Evolutionary conservation across 2,329 filamentous ascomycete species (phyloP), one percentile per base, ranked within the genome.

Genomic region (Calonectria pseudoreteaudii): DNA sequence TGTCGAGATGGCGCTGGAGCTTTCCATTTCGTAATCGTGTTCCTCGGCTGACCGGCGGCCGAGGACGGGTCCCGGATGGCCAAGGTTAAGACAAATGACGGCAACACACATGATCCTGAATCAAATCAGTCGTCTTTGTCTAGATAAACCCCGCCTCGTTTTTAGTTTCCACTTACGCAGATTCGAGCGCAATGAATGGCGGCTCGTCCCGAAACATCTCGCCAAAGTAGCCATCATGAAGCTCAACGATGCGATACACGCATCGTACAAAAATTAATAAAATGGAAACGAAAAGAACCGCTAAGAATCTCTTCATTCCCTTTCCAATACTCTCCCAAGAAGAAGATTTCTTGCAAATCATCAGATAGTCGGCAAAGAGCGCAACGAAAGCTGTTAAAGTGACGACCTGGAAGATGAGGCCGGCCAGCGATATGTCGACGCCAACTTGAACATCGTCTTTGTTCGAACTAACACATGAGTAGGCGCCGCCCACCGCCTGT

Each of bases 211-310:
- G 31, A 16, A 68, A 58, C 11, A 47, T 26, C 26, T 68, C 34
- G 20, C 66, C 34, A 8, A 58, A 58, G 84, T 89, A 92, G 4
- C 90, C 90, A 36, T 88, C 85, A 70, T 86, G 87, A 71, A 92
- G 79, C 83, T 92, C 90, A 0, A 87, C 87, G 23, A 91, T 88
- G 53, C 91, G 86, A 77, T 90, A 92, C 36, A 88, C 86, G 56
- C 87, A 90, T 20, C 91, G 84, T 16, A 89, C 86, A 60, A 91
- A 86, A 74, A 92, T 89, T 56, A 86, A 86, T 3, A 91, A 60
- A 11, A 89, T 91, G 1, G 89, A 86, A 3, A 90, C 77, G 0
- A 83, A 78, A 26, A 90, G 82, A 28, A 86, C 87, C 23, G 79
- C 66, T 23, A 89, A 77, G 77, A 91, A 91, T 80, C 71, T 16